phyloP scores from a whole-genome alignment of 805 yeast genomes.

The Teunomyces stri region DNA sequence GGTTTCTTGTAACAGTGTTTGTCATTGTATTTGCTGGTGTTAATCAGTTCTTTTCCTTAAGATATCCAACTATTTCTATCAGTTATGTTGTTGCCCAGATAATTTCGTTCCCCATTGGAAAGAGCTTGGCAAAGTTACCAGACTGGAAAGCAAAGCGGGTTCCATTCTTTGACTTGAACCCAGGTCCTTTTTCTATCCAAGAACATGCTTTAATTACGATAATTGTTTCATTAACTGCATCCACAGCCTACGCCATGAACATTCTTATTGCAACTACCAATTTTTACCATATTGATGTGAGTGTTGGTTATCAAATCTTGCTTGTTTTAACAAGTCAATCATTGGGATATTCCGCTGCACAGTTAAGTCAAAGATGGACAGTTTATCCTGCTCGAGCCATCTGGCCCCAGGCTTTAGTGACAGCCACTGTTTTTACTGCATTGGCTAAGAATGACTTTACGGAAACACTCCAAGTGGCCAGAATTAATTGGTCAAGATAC shows the following conservation, averaged over 20 bases:
- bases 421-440: slow-evolving; percentile 19
- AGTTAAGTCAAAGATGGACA: slow-evolving; percentile 28
- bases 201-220: slow-evolving; percentile 24
- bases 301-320: slow-evolving; percentile 26
- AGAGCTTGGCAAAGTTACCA: slow-evolving; percentile 15
- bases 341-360: slow-evolving; percentile 30
- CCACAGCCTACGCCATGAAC: slow-evolving; percentile 22
- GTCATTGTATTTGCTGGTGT: slow-evolving; percentile 26
- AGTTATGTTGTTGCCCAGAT: slow-evolving; percentile 24
- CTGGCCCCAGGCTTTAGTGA: slow-evolving; percentile 44
- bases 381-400: slow-evolving; percentile 52
- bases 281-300: slow-evolving; percentile 11
- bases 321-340: slow-evolving; percentile 23
- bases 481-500: slow-evolving; percentile 17
- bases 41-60: slow-evolving; percentile 23
- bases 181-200: slow-evolving; percentile 19
- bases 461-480: slow-evolving; percentile 9
- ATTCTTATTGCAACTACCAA: slow-evolving; percentile 21
- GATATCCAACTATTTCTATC: slow-evolving; percentile 24
- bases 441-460: slow-evolving; percentile 11
- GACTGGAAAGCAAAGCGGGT: slow-evolving; percentile 9
- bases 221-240: slow-evolving; percentile 18
- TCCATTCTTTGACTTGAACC: slow-evolving; percentile 19
- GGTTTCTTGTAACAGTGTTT: slow-evolving; percentile 18
- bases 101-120: slow-evolving; percentile 23